Conservation (phyloP, 1,284 basidiomycete genomes). For the Crepidotus sp. region DNA sequence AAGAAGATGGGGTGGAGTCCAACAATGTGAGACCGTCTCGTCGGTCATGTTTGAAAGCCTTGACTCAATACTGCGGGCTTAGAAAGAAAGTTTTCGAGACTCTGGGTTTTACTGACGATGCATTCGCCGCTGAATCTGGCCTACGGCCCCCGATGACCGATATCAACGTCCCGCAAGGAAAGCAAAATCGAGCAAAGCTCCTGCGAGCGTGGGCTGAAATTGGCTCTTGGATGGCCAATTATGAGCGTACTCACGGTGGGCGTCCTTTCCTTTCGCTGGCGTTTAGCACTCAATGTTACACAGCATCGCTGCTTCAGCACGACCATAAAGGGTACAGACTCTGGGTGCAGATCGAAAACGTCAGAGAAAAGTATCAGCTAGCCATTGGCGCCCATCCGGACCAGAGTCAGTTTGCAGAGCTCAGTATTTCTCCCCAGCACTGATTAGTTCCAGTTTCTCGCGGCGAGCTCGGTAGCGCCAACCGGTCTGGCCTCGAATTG, state of each 20-base stretch:
- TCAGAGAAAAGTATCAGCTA: constrained; percentile 58
- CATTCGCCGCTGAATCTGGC: constrained; percentile 29
- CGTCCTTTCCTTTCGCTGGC: constrained; percentile 2
- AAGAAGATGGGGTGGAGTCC: constrained; percentile 58
- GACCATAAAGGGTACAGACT: constrained; percentile 29
- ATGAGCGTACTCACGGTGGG: constrained; percentile 40
- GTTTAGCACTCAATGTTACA: neutral
- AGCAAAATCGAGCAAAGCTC: constrained; percentile 46
- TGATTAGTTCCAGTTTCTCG: constrained; percentile 38
- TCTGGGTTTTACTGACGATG: constrained; percentile 46
- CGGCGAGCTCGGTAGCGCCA: constrained; percentile 33
- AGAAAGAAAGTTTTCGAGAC: constrained; percentile 48
- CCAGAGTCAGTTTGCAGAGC: constrained; percentile 45
- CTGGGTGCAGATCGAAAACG: constrained; percentile 49
- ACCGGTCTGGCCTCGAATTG: constrained; percentile 30
- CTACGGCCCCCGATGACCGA: constrained; percentile 52
- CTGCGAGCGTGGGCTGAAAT: constrained; percentile 72
- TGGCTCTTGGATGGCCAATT: constrained; percentile 55
- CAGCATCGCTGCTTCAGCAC: constrained; percentile 30
- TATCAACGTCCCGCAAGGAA: constrained; percentile 34
- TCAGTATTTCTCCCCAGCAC: constrained; percentile 3
- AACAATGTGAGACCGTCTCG: constrained; percentile 39
- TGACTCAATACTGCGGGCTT: constrained; percentile 7
- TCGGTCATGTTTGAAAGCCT: constrained; percentile 8
- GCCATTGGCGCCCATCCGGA: constrained; percentile 67